Evolutionary conservation across 2,329 filamentous ascomycete species (phyloP).

Genomic region (Pyrenochaeta sp.): DNA sequence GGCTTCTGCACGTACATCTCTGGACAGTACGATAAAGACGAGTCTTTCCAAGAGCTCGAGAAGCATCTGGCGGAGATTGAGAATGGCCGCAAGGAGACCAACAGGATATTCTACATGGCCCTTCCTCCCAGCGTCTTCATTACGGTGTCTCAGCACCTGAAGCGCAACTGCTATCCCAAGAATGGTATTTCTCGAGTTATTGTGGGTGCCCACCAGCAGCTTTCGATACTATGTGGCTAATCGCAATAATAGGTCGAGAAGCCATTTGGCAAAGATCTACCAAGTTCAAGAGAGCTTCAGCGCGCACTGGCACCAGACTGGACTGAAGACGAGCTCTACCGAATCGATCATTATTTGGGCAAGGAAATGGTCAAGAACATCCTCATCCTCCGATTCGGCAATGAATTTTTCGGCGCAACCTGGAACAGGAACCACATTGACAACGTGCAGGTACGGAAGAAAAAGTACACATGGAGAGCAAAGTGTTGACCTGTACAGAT

Average conservation of each 20-base stretch:
- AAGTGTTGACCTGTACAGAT: conserved; percentile 64
- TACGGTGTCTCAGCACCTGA: conserved; percentile 94
- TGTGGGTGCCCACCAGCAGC: conserved; percentile 61
- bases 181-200: conserved; percentile 93
- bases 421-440: conserved; percentile 99
- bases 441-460: conserved; percentile 78
- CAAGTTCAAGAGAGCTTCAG: conserved; percentile 92
- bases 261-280: conserved; percentile 96
- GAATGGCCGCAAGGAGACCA: conserved; percentile 79
- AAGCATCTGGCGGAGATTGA: conserved; percentile 88
- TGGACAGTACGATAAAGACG: conserved; percentile 98
- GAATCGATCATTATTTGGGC: conserved; percentile 98
- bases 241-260: conserved; percentile 80
- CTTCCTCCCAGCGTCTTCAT: conserved; percentile 98
- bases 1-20: conserved; percentile 89
- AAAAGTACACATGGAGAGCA: background rate
- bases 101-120: conserved; percentile 99
- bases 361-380: conserved; percentile 99
- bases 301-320: conserved; percentile 95
- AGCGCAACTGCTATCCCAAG: conserved; percentile 94
- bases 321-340: conserved; percentile 98
- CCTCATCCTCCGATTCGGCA: conserved; percentile 95
- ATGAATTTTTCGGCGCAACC: conserved; percentile 97
- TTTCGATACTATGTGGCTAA: conserved; percentile 24
- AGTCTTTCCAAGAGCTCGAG: conserved; percentile 86